Base-by-base conservation (phyloP, 495 filamentous ascomycete species). In the Polyplosphaeria fusca region DNA sequence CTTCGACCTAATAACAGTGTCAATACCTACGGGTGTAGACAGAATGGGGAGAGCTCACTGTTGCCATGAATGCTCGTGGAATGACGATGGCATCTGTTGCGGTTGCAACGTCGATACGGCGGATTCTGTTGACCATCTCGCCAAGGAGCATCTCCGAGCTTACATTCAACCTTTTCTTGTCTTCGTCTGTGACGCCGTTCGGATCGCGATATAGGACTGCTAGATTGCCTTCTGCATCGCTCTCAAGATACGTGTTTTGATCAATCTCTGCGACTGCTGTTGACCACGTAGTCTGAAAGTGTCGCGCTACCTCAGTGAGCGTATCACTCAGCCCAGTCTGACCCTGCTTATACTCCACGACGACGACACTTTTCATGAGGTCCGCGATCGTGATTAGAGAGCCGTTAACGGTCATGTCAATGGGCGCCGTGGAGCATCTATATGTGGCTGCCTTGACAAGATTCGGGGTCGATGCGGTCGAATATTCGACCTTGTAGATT, bases 41-140 rank as follows among this genome's bases (percentile, higher is more conserved):
- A 39, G 27, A 30, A 19, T 2, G 14, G 32, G 32, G 2, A 23
- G 32, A 27, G 35, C 84, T 71, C 81, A 94, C 92, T 54, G 93
- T 97, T 46, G 82, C 91, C 55, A 96, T 65, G 69, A 97, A 96
- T 24, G 93, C 93, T 64, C 81, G 83, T 0, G 93, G 94, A 9
- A 85, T 74, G 22, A 95, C 81, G 18, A 84, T 77, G 3, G 86
- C 82, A 59, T 74, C 81, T 9, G 75, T 68, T 12, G 76, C 75
- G 3, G 79, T 75, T 27, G 81, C 76, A 19, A 91, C 82, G 56
- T 80, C 70, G 19, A 84, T 76, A 5, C 76, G 74, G 20, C 82
- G 72, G 28, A 98, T 95, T 23, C 82, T 79, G 60, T 97, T 97
- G 35, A 96, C 89, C 84, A 90, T 86, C 68, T 97, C 92, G 1